Base-by-base conservation (phyloP, 2,329 filamentous ascomycete species). In the Clonostachys byssicola region DNA sequence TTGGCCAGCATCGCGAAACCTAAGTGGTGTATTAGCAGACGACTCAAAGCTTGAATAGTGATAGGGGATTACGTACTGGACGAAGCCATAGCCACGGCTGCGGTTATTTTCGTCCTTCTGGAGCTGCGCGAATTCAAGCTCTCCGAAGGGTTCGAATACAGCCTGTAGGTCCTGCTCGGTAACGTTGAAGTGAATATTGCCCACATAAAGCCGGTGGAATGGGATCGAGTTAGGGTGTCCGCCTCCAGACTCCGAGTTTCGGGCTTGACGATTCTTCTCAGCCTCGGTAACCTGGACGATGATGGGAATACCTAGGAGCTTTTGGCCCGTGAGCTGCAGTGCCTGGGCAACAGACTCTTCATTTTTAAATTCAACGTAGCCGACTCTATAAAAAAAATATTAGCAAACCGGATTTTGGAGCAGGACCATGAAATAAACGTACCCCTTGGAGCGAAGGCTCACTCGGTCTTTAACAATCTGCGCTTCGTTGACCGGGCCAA, bases 151-250 rank as follows among this genome's bases (percentile, higher is more conserved):
- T 72, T 95, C 90, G 68, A 99, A 99, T 51, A 99, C 91, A 65
- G 92, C 91, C 76, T 92, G 87, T 55, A 99, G 77, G 71, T 99
- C 95, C 66, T 86, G 85, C 72, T 99, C 94, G 63, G 91, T 96
- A 66, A 99, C 95, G 66, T 91, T 96, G 80, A 99, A 99, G 75
- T 99, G 94, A 58, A 99, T 97, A 67, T 99, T 99, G 70, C 94
- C 94, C 57, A 99, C 92, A 68, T 97, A 99, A 50, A 99, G 86
- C 57, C 95, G 89, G 72, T 99, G 94, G 75, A 97, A 97, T 20
- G 94, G 94, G 50, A 95, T 86, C 51, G 89, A 87, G 64, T 92
- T 92, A 50, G 87, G 85, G 57, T 89, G 82, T 49, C 72, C 75
- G 55, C 78, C 83, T 55, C 79, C 78, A 45, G 80, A 74, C 58